Evolutionary conservation across 345 rosid genomes (phyloP), one percentile per base, ranked within the genome.

Genomic region (Gossypium raimondii): DNA sequence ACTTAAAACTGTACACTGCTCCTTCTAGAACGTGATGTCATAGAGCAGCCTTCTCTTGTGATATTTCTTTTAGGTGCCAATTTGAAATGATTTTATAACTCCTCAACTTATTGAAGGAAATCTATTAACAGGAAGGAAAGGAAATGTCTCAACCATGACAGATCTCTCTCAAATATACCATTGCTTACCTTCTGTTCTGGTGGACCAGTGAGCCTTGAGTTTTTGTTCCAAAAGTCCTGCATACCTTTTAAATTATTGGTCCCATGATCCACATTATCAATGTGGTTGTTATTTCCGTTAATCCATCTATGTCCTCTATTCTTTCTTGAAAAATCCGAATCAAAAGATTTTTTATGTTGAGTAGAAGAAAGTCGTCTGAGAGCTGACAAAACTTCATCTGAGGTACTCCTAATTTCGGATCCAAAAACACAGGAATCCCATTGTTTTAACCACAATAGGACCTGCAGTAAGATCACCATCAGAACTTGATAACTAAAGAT

Each of bases 381-480:
- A 81, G 98, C 88, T 76, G 92, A 89, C 78, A 95, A 81, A 65
- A 93, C 93, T 57, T 93, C 98, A 79, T 95, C 98, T 51, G 91
- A 74, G 4, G 99, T 95, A 82, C 86, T 91, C 85, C 93, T 91
- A 70, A 95, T 87, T 84, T 86, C 98, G 80, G 98, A 93, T 77
- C 97, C 97, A 84, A 91, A 95, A 84, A 95, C 99, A 87, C 88
- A 83, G 62, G 98, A 87, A 81, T 95, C 99, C 99, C 99, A 95
- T 80, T 95, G 97, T 84, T 95, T 95, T 79, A 95, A 83, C 99
- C 99, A 95, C 52, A 91, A 77, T 63, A 93, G 92, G 53, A 93
- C 97, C 99, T 95, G 85, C 74, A 83, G 73, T 16, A 76, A 60
- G 51, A 57, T 51, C 72, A 52, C 44, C 34, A 76, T 29, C 58